Evolutionary conservation across 2,329 filamentous ascomycete genomes (phyloP).

Genomic region (Botrytis squamosa): DNA sequence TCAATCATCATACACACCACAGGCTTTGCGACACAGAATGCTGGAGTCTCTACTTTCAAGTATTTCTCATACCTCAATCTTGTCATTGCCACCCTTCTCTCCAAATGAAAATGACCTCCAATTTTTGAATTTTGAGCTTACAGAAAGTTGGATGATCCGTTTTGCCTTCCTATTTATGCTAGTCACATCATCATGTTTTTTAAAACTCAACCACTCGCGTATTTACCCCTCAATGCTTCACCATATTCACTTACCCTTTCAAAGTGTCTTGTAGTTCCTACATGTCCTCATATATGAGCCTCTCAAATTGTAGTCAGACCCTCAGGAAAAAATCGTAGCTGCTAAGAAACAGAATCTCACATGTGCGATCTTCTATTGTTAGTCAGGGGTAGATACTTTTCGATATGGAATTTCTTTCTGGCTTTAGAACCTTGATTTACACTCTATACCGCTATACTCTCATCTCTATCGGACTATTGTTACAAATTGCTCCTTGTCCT

Average conservation of each 20-base stretch:
- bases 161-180: background rate
- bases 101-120: background rate
- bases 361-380: background rate
- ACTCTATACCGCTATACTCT: background rate
- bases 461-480: fast-evolving
- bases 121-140: background rate
- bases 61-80: background rate
- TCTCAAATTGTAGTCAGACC: background rate
- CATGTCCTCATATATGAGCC: fast-evolving
- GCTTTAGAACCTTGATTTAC: background rate
- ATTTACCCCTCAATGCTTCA: background rate
- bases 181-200: background rate
- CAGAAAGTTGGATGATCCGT: background rate
- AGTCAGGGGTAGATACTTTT: background rate
- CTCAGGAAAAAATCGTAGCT: background rate
- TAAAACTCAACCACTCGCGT: background rate
- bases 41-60: background rate
- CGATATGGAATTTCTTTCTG: background rate
- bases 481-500: background rate
- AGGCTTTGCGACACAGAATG: background rate
- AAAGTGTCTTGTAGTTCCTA: background rate
- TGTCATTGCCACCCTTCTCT: background rate
- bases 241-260: background rate
- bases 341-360: background rate
- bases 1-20: background rate